Evolutionary conservation across 2,329 filamentous ascomycete species (phyloP).

Genomic region (Penicillium italicum): DNA sequence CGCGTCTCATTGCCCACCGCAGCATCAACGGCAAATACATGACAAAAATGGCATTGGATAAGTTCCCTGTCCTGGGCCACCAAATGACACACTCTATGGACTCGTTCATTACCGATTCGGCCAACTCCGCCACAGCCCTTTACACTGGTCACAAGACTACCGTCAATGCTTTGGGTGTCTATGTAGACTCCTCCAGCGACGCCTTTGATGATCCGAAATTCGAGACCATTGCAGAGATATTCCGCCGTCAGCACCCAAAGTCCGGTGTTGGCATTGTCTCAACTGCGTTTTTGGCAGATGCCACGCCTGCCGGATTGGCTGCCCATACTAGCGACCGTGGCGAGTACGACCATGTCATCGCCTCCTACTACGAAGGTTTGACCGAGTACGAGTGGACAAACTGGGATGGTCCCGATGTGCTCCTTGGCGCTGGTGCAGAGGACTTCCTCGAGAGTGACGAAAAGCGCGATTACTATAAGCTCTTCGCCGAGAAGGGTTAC

Average conservation of each 20-base stretch:
- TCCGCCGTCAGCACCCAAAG: conserved; percentile 63
- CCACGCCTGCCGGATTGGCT: conserved; percentile 71
- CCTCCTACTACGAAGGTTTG: conserved; percentile 71
- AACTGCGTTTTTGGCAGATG: conserved; percentile 72
- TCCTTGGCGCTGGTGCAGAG: conserved; percentile 79
- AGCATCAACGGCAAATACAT: conserved; percentile 82
- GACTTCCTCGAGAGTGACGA: conserved; percentile 68
- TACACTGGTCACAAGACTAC: conserved; percentile 82
- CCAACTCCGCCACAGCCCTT: conserved; percentile 77
- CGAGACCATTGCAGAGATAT: conserved; percentile 70
- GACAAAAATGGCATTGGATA: conserved; percentile 69
- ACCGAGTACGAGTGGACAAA: conserved; percentile 79
- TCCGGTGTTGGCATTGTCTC: conserved; percentile 64
- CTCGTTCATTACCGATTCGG: conserved; percentile 80
- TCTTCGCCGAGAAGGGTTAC: conserved; percentile 71
- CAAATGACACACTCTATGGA: conserved; percentile 88
- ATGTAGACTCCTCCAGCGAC: conserved; percentile 70
- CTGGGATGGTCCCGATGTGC: conserved; percentile 71
- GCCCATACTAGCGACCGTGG: conserved; percentile 69
- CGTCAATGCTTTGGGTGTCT: conserved; percentile 78
- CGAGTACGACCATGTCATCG: conserved; percentile 68
- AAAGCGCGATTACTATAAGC: conserved; percentile 59
- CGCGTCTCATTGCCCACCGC: conserved; percentile 76
- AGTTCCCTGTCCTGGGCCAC: conserved; percentile 81
- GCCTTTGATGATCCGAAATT: conserved; percentile 81